Evolutionary conservation across 371 early-diverging fungal species (phyloP), one percentile per base, ranked within the genome.

Genomic region (Actinomortierella wolfii): DNA sequence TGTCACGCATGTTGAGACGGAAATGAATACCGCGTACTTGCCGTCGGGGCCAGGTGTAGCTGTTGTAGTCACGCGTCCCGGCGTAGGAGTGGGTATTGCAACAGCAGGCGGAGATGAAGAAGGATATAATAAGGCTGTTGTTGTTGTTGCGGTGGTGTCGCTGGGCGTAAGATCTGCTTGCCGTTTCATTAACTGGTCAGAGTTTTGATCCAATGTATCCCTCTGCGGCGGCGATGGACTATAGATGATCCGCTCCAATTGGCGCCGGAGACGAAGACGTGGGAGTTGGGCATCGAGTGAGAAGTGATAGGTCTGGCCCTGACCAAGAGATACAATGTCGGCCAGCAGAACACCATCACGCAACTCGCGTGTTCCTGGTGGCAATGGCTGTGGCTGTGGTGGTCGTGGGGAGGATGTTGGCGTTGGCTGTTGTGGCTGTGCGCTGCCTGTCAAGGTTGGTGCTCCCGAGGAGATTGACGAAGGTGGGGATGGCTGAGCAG

Each of bases 241-340:
- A 49, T 65, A 65, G 17, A 71, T 60, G 55, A 71, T 58, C 3
- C 61, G 73, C 49, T 71, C 66, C 13, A 71, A 59, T 23, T 71
- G 73, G 43, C 73, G 39, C 20, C 56, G 55, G 1, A 66, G 66
- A 21, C 66, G 66, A 15, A 71, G 49, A n/a, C 43, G 39, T 29
- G 56, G 69, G 34, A 18, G 18, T 43, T 46, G 53, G 21, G 61
- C 66, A 14, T 44, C 52, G 23, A 71, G 50, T 23, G 73, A 49
- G 56, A 66, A 65, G 48, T 71, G 73, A 20, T 65, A 71, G 0
- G 66, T 65, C 54, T 71, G 66, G n/a, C 61, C 50, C 18, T 65
- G 66, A 7, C 56, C 56, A 17, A 58, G 61, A 13, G 59, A 55
- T 39, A 71, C 59, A 17, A 42, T 71, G 46, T 65, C 73, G 11